Conservation (phyloP, 1,284 basidiomycete species). For the Testicularia cyperi region DNA sequence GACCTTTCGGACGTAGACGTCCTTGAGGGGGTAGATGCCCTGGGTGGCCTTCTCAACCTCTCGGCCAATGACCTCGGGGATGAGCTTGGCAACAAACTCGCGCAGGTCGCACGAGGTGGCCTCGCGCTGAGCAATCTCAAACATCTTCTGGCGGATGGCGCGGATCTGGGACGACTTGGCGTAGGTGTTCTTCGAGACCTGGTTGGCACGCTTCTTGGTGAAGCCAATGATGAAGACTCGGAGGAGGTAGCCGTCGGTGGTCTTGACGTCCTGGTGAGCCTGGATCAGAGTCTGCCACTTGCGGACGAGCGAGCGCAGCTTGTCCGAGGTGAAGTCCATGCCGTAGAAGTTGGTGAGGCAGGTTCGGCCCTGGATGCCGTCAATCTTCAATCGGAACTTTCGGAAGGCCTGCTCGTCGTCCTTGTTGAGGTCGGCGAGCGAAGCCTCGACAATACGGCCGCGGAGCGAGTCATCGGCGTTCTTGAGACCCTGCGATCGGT, state of each 20-base stretch:
- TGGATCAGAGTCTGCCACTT: constrained; percentile 99
- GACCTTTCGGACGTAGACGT: constrained; percentile 95
- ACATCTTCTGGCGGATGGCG: constrained; percentile 99
- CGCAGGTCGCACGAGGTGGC: constrained; percentile 93
- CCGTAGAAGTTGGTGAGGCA: constrained; percentile 99
- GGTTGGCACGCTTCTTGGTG: constrained; percentile 93
- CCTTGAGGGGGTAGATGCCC: constrained; percentile 85
- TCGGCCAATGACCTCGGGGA: constrained; percentile 96
- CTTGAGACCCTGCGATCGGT: constrained; percentile 96
- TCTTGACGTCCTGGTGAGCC: constrained; percentile 98
- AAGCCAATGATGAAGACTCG: constrained; percentile 98
- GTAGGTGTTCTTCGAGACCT: constrained; percentile 99
- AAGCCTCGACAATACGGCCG: constrained; percentile 94
- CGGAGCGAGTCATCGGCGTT: constrained; percentile 98
- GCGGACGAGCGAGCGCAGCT: constrained; percentile 97
- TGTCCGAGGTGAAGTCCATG: constrained; percentile 99
- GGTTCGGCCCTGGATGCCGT: constrained; percentile 98
- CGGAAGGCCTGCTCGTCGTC: constrained; percentile 99
- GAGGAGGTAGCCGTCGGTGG: constrained; percentile 98
- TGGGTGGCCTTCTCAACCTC: constrained; percentile 99
- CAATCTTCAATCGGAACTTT: constrained; percentile 97
- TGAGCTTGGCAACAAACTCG: constrained; percentile 92
- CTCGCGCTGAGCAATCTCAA: constrained; percentile 98
- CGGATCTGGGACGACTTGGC: constrained; percentile 92
- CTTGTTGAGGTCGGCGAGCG: constrained; percentile 97